These are phyloP conservation scores for Sinapis alba DNA, from an alignment of 441 rosid genomes.

Conservation along the genomic window DNA sequence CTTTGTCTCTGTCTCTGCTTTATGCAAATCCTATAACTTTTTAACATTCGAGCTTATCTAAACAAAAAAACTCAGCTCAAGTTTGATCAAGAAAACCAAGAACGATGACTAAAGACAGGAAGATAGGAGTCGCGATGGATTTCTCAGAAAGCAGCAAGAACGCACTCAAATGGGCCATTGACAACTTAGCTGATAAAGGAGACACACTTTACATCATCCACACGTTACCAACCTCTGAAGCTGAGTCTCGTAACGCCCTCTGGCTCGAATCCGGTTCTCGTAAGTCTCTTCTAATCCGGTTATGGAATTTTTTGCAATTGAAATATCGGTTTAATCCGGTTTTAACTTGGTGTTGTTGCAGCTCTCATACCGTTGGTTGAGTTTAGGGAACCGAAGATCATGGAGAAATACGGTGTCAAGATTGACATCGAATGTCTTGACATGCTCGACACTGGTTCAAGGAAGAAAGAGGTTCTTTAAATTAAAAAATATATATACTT, in stretches of 20 bases:
- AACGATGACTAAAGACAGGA: constrained; percentile 68
- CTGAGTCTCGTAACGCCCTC: constrained; percentile 53
- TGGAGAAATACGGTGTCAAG: constrained; percentile 63
- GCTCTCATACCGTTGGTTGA: constrained; percentile 83
- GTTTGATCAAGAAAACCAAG: background rate
- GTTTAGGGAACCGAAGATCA: constrained; percentile 72
- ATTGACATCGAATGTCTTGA: constrained; percentile 69
- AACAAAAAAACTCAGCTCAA: background rate
- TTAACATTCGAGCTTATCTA: background rate
- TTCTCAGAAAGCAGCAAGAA: constrained; percentile 89
- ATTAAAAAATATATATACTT: background rate
- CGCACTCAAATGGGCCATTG: constrained; percentile 82
- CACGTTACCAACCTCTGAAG: constrained; percentile 48
- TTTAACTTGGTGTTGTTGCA: constrained; percentile 27
- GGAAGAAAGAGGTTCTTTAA: constrained; percentile 74
- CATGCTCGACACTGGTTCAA: constrained; percentile 72
- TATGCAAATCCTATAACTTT: background rate
- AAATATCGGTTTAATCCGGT: background rate
- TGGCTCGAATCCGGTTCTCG: constrained; percentile 78
- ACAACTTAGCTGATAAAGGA: constrained; percentile 72
- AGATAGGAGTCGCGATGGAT: constrained; percentile 84
- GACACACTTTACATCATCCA: constrained; percentile 76
- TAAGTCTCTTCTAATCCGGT: constrained; percentile 40
- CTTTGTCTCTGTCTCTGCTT: constrained; percentile 1
- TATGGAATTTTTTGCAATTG: background rate